Base-by-base conservation (phyloP, 805 yeast genomes). In the Barnettozyma salicaria region DNA sequence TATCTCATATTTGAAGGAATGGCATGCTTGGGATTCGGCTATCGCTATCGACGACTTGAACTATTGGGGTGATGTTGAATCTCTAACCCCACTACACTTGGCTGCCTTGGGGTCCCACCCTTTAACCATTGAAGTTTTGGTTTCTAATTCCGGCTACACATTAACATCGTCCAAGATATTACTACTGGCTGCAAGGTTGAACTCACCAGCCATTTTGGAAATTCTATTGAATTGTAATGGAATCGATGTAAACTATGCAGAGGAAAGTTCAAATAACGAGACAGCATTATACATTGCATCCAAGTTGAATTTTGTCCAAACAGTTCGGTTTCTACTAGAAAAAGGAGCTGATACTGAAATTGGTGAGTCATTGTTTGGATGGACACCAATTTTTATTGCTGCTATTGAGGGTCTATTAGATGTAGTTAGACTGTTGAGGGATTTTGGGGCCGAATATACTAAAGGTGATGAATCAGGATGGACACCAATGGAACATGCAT, bases 401-500 rank as follows among this genome's bases (percentile, higher is more conserved):
- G 89, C 95, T 0, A 81, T 88, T 12, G 95, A 89, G 52, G 97
- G 97, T 1, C 74, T 62, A 37, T 52, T 51, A 27, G 73, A 72
- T 3, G 67, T 85, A 28, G 85, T 78, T 6, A 58, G 70, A 29
- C 42, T 72, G 7, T 65, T 90, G 43, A 58, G 80, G 20, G 60
- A 63, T 0, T 53, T 67, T 29, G 77, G 76, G 16, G 82, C 87
- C 5, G 62, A 67, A 7, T 73, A 63, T 40, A 70, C 73, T 30
- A 60, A 66, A 19, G 68, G 72, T 13, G 97, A 90, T 61, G 80
- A 76, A 31, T 80, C 92, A 36, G 97, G 97, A 0, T 90, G 97
- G 97, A 76, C 87, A 14, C 96, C 97, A n/a, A 78, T 87, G 78
- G 97, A 90, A 53, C 97, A 90, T 59, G 96, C 97, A 0, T 80